Conservation (phyloP, 1,284 basidiomycete genomes). For the Phellopilus nigrolimitatus region DNA sequence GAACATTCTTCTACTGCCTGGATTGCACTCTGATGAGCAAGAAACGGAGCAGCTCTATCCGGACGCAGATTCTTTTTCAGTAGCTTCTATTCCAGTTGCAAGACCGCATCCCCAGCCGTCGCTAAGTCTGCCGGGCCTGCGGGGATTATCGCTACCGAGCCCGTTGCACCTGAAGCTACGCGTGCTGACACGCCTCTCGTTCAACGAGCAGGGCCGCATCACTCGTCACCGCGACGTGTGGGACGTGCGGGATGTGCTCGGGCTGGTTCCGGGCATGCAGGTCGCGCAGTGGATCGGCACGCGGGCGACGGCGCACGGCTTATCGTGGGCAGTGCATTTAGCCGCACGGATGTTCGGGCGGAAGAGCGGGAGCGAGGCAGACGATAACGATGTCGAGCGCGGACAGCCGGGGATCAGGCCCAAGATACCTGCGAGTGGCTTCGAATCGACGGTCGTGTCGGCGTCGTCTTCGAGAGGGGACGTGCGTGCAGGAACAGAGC, state of each 20-base stretch:
- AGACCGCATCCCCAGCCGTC: slow-evolving; percentile 22
- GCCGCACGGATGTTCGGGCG: slow-evolving; percentile 17
- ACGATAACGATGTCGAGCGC: slow-evolving; percentile 5
- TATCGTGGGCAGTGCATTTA: slow-evolving; percentile 38
- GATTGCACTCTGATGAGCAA: slow-evolving; percentile 29
- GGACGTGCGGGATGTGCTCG: slow-evolving; percentile 67
- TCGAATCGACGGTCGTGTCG: no score
- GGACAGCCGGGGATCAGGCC: background rate
- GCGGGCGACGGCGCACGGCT: slow-evolving; percentile 50
- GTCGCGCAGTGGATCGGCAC: slow-evolving; percentile 62
- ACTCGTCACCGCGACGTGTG: slow-evolving; percentile 71
- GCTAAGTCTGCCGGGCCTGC: slow-evolving; percentile 44
- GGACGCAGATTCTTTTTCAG: slow-evolving; percentile 25
- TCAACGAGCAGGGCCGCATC: slow-evolving; percentile 71
- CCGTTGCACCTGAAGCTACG: slow-evolving; percentile 67
- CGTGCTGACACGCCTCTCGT: slow-evolving; percentile 61
- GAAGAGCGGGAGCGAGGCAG: background rate
- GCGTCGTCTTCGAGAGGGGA: no score
- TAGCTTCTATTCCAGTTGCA: slow-evolving; percentile 22
- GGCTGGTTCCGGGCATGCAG: slow-evolving; percentile 60
- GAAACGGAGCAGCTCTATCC: slow-evolving; percentile 28
- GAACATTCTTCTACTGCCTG: slow-evolving; percentile 36
- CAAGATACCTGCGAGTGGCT: no score
- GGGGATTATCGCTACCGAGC: slow-evolving; percentile 52
- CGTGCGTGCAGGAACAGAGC: no score